A percentile compares a stretch with the other conserved stretches of the same genome.
Evolutionary conservation across 495 filamentous ascomycete species (phyloP).

Genomic region (Tuber brumale): DNA sequence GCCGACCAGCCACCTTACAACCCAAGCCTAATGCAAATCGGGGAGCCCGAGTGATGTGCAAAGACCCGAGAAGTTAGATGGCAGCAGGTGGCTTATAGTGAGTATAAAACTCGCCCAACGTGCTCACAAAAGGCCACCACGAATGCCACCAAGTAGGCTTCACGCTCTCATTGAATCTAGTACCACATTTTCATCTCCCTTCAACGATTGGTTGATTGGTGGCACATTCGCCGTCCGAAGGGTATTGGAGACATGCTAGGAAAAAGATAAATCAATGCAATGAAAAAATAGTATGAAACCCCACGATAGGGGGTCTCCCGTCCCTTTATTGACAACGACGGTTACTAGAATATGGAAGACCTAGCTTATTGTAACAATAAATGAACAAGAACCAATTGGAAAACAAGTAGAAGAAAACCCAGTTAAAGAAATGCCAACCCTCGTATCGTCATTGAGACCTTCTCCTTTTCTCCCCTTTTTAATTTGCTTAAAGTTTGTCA

Average conservation of each 20-base stretch:
- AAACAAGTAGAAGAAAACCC: conserved; percentile 5
- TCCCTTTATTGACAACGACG: neutral
- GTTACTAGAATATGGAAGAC: neutral
- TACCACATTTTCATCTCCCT: neutral
- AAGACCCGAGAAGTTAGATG: neutral
- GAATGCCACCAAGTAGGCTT: neutral
- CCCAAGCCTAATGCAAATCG: neutral
- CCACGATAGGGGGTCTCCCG: neutral
- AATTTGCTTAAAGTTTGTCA: conserved; percentile 78
- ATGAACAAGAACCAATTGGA: conserved; percentile 4
- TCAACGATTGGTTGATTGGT: neutral
- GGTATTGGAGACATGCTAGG: neutral
- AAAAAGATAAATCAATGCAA: neutral
- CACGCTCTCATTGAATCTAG: neutral
- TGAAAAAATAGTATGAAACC: neutral
- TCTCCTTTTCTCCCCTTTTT: neutral
- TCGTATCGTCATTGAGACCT: neutral
- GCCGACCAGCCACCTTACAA: neutral
- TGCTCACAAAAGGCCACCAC: neutral
- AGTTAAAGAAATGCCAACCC: neutral
- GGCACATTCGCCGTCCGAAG: neutral
- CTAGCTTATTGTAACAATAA: neutral
- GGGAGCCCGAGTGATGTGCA: neutral
- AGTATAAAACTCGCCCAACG: neutral
- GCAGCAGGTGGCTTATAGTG: neutral